A percentile compares a stretch with the other conserved stretches of the same genome.
Evolutionary conservation across 768 basidiomycete species (phyloP).

Genomic region (Mycena galericulata): DNA sequence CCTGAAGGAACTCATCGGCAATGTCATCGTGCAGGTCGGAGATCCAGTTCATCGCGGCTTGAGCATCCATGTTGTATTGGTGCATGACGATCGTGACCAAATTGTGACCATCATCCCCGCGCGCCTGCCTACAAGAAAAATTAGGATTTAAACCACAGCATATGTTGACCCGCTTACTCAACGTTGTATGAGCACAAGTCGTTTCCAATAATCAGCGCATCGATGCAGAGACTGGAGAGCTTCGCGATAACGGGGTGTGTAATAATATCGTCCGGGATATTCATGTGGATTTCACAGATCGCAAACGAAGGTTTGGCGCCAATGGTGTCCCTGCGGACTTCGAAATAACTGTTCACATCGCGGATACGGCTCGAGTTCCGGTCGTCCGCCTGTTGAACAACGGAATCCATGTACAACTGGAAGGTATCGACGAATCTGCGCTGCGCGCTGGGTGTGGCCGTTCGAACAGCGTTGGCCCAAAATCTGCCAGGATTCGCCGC

Average conservation of each 20-base stretch:
- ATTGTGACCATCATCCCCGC: constrained; percentile 54
- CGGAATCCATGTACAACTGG: constrained; percentile 49
- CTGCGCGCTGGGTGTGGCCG: constrained; percentile 37
- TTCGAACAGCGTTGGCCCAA: constrained; percentile 46
- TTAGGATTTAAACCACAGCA: too few species aligned
- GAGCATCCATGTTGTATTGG: constrained; percentile 50
- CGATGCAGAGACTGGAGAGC: constrained; percentile 44
- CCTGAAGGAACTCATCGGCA: constrained; percentile 50
- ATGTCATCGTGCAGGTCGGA: constrained; percentile 49
- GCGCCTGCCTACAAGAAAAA: constrained; percentile 37
- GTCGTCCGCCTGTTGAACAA: constrained; percentile 58
- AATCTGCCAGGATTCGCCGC: constrained; percentile 40
- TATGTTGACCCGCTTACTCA: constrained; percentile 7
- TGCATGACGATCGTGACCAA: constrained; percentile 66
- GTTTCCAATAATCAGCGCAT: constrained; percentile 52
- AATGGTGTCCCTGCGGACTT: constrained; percentile 53
- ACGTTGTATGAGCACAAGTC: constrained; percentile 43
- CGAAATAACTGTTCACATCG: constrained; percentile 53
- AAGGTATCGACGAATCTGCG: constrained; percentile 53
- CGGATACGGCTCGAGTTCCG: constrained; percentile 47
- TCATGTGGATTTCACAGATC: constrained; percentile 49
- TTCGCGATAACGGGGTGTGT: constrained; percentile 51
- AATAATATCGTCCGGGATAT: constrained; percentile 57
- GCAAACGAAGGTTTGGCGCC: constrained; percentile 55
- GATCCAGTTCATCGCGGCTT: constrained; percentile 55